Percentiles rank a stretch among this genome's conserved stretches.
Conservation (phyloP, 805 yeast species). For the Tetrapisispora taiwanensis region DNA sequence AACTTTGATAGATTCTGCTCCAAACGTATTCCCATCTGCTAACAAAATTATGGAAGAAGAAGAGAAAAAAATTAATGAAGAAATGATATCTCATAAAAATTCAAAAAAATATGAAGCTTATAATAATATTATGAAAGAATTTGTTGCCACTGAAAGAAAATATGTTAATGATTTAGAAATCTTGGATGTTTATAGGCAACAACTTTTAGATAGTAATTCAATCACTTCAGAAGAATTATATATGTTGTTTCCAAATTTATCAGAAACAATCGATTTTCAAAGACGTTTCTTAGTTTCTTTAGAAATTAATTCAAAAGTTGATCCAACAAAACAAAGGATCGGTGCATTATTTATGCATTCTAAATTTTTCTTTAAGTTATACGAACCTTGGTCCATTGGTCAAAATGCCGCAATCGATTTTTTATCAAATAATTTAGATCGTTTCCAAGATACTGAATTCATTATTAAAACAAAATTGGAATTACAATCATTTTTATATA, state of each 20-base stretch:
- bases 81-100: constrained; percentile 9
- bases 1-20: constrained; percentile 47
- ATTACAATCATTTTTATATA: constrained; percentile 76
- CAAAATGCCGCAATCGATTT: constrained; percentile 81
- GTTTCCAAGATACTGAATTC: constrained; percentile 48
- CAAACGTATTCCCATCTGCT: constrained; percentile 31
- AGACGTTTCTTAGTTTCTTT: constrained; percentile 78
- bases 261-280: constrained; percentile 82
- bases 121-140: constrained; percentile 65
- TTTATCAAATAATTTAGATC: constrained; percentile 36
- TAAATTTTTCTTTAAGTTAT: constrained; percentile 73
- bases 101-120: constrained; percentile 25
- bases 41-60: constrained; percentile 23
- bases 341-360: constrained; percentile 85
- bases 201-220: constrained; percentile 52
- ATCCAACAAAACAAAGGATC: constrained; percentile 66
- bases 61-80: constrained; percentile 10
- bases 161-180: constrained; percentile 86
- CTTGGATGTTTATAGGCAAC: constrained; percentile 55
- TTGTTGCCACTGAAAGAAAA: constrained; percentile 83
- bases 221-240: constrained; percentile 73
- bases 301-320: constrained; percentile 75
- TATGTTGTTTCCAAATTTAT: constrained; percentile 73
- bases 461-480: constrained; percentile 80
- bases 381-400: constrained; percentile 91